These are phyloP conservation scores for Nannizziopsis arthrosporioides DNA, from an alignment of 2,329 filamentous ascomycete species.

Conservation along the genomic window DNA sequence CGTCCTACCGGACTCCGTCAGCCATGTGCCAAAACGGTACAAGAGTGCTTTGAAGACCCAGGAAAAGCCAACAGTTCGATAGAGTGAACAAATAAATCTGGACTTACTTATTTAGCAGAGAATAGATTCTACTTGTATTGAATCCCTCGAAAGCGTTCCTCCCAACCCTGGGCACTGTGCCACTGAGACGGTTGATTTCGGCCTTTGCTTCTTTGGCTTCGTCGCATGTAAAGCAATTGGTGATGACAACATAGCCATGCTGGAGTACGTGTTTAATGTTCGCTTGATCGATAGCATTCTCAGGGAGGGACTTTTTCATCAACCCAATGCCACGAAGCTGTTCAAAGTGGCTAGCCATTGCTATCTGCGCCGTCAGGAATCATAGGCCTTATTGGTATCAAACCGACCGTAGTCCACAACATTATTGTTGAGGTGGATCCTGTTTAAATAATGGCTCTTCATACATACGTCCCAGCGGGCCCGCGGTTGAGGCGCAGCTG, in stretches of 20 bases:
- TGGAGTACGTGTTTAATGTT: conserved; percentile 23
- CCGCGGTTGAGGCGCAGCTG: too few species aligned
- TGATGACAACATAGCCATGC: conserved; percentile 30
- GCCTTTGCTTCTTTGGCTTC: conserved; percentile 24
- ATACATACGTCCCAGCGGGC: too few species aligned
- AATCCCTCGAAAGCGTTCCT: conserved; percentile 31
- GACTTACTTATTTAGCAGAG: conserved; percentile 28
- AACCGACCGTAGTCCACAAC: too few species aligned
- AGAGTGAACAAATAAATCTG: not conserved
- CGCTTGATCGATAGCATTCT: conserved; percentile 17
- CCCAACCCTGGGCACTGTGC: conserved; percentile 21
- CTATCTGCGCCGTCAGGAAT: not conserved
- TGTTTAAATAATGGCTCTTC: too few species aligned
- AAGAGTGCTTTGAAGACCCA: too few species aligned
- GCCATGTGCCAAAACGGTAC: too few species aligned
- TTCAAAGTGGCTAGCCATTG: conserved; percentile 1
- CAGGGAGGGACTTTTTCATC: conserved; percentile 10
- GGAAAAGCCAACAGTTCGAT: not conserved
- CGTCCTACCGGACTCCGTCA: conserved; percentile 18
- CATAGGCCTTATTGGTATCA: too few species aligned
- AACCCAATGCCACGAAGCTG: conserved; percentile 3
- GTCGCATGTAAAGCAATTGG: conserved; percentile 22
- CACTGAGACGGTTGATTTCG: conserved; percentile 27
- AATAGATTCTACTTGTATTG: conserved; percentile 31
- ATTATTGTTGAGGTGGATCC: too few species aligned